These are phyloP conservation scores for Astrephomene gubernaculifera DNA, from an alignment of 139 green algal genomes.

Conservation along the genomic window DNA sequence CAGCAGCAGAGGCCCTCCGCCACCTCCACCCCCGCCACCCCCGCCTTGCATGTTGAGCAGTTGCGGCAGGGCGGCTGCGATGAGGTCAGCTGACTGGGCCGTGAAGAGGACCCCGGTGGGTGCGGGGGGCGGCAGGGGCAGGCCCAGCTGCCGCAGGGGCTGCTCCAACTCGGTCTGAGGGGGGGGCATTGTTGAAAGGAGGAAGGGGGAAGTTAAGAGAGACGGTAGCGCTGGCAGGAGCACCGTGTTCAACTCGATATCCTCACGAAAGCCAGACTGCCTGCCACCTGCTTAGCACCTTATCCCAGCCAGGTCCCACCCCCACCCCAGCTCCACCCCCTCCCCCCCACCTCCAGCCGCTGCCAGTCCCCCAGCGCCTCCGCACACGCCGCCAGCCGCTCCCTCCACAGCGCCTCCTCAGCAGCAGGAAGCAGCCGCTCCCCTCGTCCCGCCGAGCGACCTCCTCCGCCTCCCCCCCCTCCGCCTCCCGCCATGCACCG, in stretches of 20 bases:
- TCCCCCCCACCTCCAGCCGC: not conserved
- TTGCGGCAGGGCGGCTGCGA: not conserved
- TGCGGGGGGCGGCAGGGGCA: not conserved
- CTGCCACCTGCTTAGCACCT: too few species aligned
- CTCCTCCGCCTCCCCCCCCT: too few species aligned
- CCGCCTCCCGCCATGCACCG: too few species aligned
- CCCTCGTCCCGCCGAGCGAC: too few species aligned
- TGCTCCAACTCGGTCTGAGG: conserved; percentile 10
- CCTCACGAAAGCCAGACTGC: too few species aligned
- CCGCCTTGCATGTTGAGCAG: not conserved
- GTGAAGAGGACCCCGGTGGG: not conserved
- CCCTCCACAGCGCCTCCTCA: conserved; percentile 6
- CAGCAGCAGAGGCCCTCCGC: not conserved
- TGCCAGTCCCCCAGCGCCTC: conserved; percentile 33
- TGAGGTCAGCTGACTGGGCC: not conserved
- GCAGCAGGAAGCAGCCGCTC: not conserved
- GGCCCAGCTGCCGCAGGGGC: not conserved
- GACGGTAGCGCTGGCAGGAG: too few species aligned
- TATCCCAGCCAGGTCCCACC: too few species aligned
- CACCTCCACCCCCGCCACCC: not conserved
- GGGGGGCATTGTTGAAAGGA: too few species aligned
- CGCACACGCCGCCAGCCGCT: conserved; percentile 3
- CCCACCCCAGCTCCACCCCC: not conserved
- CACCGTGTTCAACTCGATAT: too few species aligned
- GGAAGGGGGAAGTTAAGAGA: too few species aligned